These are phyloP conservation scores for Ceratocystiopsis minuta DNA, from an alignment of 2,329 filamentous ascomycete genomes.

Conservation along the genomic window DNA sequence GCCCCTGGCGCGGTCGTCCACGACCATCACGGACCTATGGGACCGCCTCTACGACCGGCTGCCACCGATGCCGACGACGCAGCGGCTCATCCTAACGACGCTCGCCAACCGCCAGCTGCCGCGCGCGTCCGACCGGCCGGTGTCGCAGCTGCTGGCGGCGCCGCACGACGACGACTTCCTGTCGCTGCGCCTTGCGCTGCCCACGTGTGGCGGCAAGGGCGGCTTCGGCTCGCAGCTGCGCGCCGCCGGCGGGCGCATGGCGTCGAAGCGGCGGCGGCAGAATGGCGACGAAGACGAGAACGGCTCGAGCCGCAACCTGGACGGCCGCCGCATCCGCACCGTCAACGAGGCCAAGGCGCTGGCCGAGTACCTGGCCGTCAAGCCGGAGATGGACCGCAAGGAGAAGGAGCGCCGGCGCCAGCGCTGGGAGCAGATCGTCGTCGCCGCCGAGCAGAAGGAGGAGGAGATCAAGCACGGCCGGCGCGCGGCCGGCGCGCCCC, in stretches of 20 bases:
- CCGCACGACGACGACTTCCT: slow-evolving; percentile 53
- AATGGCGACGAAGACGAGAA: slow-evolving; percentile 59
- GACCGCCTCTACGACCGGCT: slow-evolving; percentile 42
- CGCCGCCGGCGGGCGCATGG: slow-evolving; percentile 95
- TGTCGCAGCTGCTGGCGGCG: slow-evolving; percentile 43
- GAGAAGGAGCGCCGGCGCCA: slow-evolving; percentile 74
- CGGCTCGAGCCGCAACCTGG: slow-evolving; percentile 80
- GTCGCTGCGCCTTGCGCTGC: slow-evolving; percentile 61
- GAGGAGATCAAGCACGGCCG: slow-evolving; percentile 52
- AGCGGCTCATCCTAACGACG: slow-evolving; percentile 61
- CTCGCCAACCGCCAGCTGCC: slow-evolving; percentile 56
- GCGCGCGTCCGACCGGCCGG: slow-evolving; percentile 29
- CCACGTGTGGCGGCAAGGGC: slow-evolving; percentile 83
- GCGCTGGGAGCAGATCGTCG: slow-evolving; percentile 78
- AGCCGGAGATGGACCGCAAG: slow-evolving; percentile 91
- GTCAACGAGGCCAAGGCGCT: slow-evolving; percentile 90
- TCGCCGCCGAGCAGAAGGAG: slow-evolving; percentile 64
- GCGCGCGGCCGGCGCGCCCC: slow-evolving; percentile 38
- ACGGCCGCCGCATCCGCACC: slow-evolving; percentile 75
- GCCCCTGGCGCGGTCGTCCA: slow-evolving; percentile 41
- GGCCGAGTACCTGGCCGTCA: slow-evolving; percentile 85
- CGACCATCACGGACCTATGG: slow-evolving; percentile 50
- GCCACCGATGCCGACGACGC: slow-evolving; percentile 29
- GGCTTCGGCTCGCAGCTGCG: slow-evolving; percentile 95
- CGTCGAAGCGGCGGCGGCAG: slow-evolving; percentile 63